Evolutionary conservation across 108 stramenopile species (phyloP), one percentile per base, ranked within the genome.

Genomic region (Nitzschia sp.): DNA sequence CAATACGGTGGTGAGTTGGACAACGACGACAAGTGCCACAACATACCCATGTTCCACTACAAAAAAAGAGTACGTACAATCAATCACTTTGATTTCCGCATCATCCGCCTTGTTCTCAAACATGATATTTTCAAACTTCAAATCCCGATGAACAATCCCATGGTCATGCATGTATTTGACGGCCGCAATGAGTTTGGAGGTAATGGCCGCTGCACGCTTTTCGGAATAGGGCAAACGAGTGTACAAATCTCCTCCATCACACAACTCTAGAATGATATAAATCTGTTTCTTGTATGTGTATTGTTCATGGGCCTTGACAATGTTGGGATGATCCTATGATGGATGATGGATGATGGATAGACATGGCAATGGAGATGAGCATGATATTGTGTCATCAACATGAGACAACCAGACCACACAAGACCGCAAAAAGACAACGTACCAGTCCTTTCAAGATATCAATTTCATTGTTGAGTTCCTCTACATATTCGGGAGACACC

Each of bases 401-500:
- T 43, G 9, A 9, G n/a, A n/a, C n/a, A n/a, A n/a, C n/a, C n/a
- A n/a, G n/a, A n/a, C n/a, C n/a, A n/a, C n/a, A n/a, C n/a, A n/a
- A n/a, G n/a, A n/a, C n/a, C n/a, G n/a, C n/a, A n/a, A n/a, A n/a
- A n/a, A n/a, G n/a, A n/a, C 29, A 1, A 60, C 59, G 14, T 39
- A 63, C 70, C 70, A 86, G 69, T 53, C 74, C 56, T 40, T 80
- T 85, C 21, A 97, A 76, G 44, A 97, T 86, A 42, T 75, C 71
- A 59, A 97, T 95, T 78, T 97, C 96, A 78, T 94, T 97, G 14
- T 77, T 69, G 51, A 97, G 69, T 62, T 97, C 94, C 21, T 90
- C 86, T 12, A 94, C 41, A 65, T 88, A 84, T 17, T 50, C 42
- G 12, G 73, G 62, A 14, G 83, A 77, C 10, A 91, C 77, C n/a